Conservation (phyloP, 352 stramenopile genomes). For the Globisporangium parvum region DNA sequence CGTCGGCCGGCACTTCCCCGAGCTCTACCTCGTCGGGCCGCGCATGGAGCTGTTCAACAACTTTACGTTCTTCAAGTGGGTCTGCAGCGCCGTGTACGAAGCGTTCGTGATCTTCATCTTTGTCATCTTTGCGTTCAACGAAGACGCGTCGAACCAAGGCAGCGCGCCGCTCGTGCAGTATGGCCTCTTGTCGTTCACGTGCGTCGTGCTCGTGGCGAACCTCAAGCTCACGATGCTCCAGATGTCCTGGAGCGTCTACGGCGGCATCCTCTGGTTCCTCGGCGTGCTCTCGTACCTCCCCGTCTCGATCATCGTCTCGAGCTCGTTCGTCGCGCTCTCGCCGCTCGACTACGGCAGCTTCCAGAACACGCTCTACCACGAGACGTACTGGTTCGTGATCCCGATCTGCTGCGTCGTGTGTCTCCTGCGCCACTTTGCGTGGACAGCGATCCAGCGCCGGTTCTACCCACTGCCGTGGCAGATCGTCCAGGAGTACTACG, state of each 20-base stretch:
- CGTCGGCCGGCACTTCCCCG: conserved; percentile 54
- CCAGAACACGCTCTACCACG: conserved; percentile 58
- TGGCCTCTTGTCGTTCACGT: conserved; percentile 89
- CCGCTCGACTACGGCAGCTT: conserved; percentile 66
- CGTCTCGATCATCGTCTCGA: conserved; percentile 51
- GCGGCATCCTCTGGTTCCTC: conserved; percentile 42
- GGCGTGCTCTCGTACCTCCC: conserved; percentile 67
- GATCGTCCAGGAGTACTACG: conserved; percentile 75
- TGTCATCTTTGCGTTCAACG: conserved; percentile 66
- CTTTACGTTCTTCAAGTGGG: conserved; percentile 82
- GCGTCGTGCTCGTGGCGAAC: conserved; percentile 92
- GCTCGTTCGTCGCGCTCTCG: conserved; percentile 59
- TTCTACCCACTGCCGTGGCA: conserved; percentile 78
- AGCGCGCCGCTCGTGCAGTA: conserved; percentile 90
- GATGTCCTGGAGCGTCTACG: conserved; percentile 67
- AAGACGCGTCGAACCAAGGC: conserved; percentile 63
- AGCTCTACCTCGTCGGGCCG: conserved; percentile 71
- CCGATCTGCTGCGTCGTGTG: conserved; percentile 44
- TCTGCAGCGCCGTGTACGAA: conserved; percentile 73
- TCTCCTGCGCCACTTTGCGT: conserved; percentile 64
- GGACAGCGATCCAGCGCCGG: conserved; percentile 60
- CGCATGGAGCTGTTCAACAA: conserved; percentile 81
- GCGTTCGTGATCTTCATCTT: conserved; percentile 64
- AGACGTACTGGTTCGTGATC: conserved; percentile 70
- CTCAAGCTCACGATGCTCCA: conserved; percentile 86